Evolutionary conservation across 31 red algal genomes (phyloP).

Genomic region (Asparagopsis taxiformis): DNA sequence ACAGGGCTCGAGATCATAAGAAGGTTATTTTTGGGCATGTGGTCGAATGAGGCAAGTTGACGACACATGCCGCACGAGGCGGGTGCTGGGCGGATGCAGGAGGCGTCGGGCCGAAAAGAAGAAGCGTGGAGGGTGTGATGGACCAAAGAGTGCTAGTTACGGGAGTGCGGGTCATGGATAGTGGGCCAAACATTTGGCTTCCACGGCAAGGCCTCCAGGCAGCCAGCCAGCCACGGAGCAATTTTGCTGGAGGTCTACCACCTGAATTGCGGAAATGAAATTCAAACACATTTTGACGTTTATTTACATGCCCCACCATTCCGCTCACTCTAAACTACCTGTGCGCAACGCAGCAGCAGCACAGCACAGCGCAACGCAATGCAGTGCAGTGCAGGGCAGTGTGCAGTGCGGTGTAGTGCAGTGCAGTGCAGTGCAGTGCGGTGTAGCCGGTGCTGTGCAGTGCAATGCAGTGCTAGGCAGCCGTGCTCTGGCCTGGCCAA

Average conservation of each 20-base stretch:
- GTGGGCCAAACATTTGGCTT: neutral
- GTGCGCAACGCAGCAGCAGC: too few species aligned
- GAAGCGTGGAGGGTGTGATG: neutral
- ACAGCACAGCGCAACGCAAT: too few species aligned
- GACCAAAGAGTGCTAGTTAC: neutral
- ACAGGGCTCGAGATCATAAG: neutral
- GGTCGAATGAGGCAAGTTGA: neutral
- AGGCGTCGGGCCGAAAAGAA: neutral
- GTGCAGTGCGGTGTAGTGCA: too few species aligned
- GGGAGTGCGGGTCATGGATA: neutral
- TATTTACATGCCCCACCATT: neutral
- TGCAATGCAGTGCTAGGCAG: too few species aligned
- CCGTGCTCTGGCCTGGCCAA: neutral
- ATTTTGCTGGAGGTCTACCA: neutral
- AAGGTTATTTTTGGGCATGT: neutral
- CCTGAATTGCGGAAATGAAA: neutral
- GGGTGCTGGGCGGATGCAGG: neutral
- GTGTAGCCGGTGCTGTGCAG: too few species aligned
- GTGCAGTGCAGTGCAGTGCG: too few species aligned
- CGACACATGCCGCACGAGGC: neutral
- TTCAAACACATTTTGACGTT: neutral
- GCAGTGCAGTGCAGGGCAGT: too few species aligned
- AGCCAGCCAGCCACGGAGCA: neutral
- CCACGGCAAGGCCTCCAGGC: neutral
- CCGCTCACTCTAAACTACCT: neutral